These are phyloP conservation scores for Begonia fuchsioides DNA, from an alignment of 306 rosid species.

Conservation along the genomic window DNA sequence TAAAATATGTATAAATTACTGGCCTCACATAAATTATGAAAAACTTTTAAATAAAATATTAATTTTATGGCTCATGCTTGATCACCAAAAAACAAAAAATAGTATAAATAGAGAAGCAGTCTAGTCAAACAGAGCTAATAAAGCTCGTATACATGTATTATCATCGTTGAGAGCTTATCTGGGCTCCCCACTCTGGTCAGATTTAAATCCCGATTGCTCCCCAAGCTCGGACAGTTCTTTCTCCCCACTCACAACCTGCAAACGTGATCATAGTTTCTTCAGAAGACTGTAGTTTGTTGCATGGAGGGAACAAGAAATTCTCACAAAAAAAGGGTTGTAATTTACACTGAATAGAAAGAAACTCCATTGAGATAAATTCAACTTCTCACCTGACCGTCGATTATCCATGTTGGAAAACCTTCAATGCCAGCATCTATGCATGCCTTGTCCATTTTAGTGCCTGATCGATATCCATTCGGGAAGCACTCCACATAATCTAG, in stretches of 20 bases:
- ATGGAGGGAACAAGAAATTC: not conserved
- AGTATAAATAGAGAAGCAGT: too few relatives aligned
- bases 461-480: slow-evolving; percentile 64
- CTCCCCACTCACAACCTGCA: slow-evolving; percentile 66
- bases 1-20: too few relatives aligned
- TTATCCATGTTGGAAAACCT: slow-evolving; percentile 88
- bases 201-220: slow-evolving; percentile 32
- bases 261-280: slow-evolving; percentile 8
- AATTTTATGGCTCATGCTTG: too few relatives aligned
- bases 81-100: too few relatives aligned
- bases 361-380: not conserved
- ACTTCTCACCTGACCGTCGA: slow-evolving; percentile 62
- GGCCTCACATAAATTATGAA: too few relatives aligned
- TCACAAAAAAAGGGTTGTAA: not conserved
- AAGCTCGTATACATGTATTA: too few relatives aligned
- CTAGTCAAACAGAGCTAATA: too few relatives aligned
- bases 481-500: slow-evolving; percentile 84
- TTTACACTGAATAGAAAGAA: not conserved
- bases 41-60: too few relatives aligned
- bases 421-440: slow-evolving; percentile 54
- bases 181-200: slow-evolving; percentile 13
- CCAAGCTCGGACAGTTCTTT: slow-evolving; percentile 52
- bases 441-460: slow-evolving; percentile 53
- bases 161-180: too few relatives aligned
- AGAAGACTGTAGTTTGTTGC: slow-evolving; percentile 2